Conservation (phyloP, 176 grass and related monocot genomes). For the Juncus effusus region DNA sequence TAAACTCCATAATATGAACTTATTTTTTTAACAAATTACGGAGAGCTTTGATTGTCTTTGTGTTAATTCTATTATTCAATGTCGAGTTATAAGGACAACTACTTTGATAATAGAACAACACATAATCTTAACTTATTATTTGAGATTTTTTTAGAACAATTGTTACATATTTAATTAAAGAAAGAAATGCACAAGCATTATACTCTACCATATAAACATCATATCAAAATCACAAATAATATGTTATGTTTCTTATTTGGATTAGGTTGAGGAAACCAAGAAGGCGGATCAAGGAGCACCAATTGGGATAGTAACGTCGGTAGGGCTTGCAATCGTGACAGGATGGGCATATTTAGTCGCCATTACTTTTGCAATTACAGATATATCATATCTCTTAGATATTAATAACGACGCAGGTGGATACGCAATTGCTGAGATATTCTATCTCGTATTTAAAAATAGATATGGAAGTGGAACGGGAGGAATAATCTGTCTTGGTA, state of each 20-base stretch:
- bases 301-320: constrained; percentile 50
- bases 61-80: too few relatives aligned
- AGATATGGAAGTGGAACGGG: constrained; percentile 52
- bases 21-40: too few relatives aligned
- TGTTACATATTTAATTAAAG: not conserved
- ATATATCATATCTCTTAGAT: constrained; percentile 52
- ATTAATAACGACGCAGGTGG: constrained; percentile 57
- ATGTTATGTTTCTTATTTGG: not conserved
- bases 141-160: not conserved
- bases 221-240: not conserved
- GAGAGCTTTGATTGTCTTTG: too few relatives aligned
- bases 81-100: too few relatives aligned
- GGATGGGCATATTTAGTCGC: constrained; percentile 58
- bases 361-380: constrained; percentile 37
- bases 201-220: too few relatives aligned
- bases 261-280: constrained; percentile 68
- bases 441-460: constrained; percentile 38
- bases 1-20: constrained; percentile 6
- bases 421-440: constrained; percentile 57
- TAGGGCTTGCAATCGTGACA: constrained; percentile 37
- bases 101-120: too few relatives aligned
- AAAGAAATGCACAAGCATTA: not conserved
- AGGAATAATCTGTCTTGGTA: constrained; percentile 46
- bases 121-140: not conserved
- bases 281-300: constrained; percentile 60